These are phyloP conservation scores for Aspergillus saccharolyticus DNA, from an alignment of 495 filamentous ascomycete genomes.

Conservation along the genomic window DNA sequence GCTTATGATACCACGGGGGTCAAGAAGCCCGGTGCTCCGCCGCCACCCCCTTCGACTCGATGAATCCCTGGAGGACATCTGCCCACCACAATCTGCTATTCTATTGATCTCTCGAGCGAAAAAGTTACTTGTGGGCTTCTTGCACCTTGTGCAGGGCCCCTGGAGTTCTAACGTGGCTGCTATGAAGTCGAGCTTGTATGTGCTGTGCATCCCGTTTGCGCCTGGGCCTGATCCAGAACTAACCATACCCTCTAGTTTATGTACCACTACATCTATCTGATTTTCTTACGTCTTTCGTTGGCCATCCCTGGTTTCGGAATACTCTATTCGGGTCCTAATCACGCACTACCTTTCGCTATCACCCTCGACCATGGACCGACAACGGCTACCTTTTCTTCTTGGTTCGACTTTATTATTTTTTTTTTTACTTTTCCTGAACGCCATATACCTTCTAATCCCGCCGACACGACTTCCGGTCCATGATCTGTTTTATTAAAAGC, in stretches of 20 bases:
- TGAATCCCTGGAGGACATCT: conserved; percentile 20
- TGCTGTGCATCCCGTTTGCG: conserved; percentile 8
- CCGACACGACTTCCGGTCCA: conserved; percentile 29
- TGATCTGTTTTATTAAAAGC: conserved; percentile 33
- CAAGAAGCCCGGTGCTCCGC: conserved; percentile 52
- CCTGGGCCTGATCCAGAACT: conserved; percentile 16
- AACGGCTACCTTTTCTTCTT: conserved; percentile 11
- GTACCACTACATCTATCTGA: conserved; percentile 34
- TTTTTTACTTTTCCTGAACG: conserved; percentile 9
- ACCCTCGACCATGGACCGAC: conserved; percentile 3
- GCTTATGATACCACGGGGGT: conserved; percentile 57
- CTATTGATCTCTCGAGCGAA: conserved; percentile 21
- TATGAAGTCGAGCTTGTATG: conserved; percentile 34
- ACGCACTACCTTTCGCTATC: conserved; percentile 12
- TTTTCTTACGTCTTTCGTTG: conserved; percentile 12
- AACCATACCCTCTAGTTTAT: conserved; percentile 27
- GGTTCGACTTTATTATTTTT: conserved; percentile 15
- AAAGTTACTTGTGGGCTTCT: conserved; percentile 22
- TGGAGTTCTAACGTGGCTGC: conserved; percentile 30
- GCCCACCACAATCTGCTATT: conserved; percentile 25
- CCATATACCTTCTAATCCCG: conserved; percentile 15
- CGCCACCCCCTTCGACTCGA: conserved; percentile 35
- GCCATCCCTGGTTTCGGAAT: conserved; percentile 19
- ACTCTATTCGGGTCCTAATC: conserved; percentile 39
- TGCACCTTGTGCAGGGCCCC: conserved; percentile 24